Conservation (phyloP, 1,284 basidiomycete genomes). For the Lentinus polychrous region DNA sequence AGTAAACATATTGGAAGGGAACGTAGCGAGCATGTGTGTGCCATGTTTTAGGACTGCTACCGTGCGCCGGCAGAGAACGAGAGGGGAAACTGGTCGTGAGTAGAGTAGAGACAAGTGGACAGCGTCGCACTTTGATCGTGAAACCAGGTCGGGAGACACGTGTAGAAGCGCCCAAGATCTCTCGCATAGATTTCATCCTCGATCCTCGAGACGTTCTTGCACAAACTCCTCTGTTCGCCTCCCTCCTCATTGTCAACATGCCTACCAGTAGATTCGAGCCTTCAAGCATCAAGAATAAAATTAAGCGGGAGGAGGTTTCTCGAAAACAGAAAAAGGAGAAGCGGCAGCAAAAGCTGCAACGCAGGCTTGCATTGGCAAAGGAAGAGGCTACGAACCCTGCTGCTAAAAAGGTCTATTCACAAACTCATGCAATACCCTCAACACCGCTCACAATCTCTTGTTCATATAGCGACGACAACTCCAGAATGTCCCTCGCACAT, state of each 20-base stretch:
- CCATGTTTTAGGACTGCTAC: too few relatives aligned
- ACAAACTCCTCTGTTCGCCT: too few relatives aligned
- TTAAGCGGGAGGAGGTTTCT: constrained; percentile 74
- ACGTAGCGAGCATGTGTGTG: not conserved
- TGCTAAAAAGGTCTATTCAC: constrained; percentile 53
- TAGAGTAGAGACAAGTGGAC: too few relatives aligned
- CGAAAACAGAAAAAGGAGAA: constrained; percentile 77
- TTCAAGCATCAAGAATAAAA: constrained; percentile 75
- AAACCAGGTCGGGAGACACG: too few relatives aligned
- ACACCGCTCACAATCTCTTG: not conserved
- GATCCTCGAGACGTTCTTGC: too few relatives aligned
- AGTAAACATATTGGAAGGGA: constrained; percentile 22
- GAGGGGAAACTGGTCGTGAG: not conserved
- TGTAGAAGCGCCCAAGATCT: too few relatives aligned
- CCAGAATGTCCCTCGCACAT: constrained; percentile 84
- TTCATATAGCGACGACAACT: constrained; percentile 64
- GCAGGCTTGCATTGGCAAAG: constrained; percentile 70
- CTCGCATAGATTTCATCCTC: too few relatives aligned
- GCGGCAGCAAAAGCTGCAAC: constrained; percentile 75
- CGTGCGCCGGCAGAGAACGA: too few relatives aligned
- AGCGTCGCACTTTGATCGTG: too few relatives aligned
- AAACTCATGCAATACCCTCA: not conserved
- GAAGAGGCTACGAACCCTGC: constrained; percentile 64
- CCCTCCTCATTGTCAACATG: constrained; percentile 28
- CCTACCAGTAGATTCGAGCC: constrained; percentile 50